Base-by-base conservation (phyloP, 164 flowering plant species). In the Dillenia turbinata region DNA sequence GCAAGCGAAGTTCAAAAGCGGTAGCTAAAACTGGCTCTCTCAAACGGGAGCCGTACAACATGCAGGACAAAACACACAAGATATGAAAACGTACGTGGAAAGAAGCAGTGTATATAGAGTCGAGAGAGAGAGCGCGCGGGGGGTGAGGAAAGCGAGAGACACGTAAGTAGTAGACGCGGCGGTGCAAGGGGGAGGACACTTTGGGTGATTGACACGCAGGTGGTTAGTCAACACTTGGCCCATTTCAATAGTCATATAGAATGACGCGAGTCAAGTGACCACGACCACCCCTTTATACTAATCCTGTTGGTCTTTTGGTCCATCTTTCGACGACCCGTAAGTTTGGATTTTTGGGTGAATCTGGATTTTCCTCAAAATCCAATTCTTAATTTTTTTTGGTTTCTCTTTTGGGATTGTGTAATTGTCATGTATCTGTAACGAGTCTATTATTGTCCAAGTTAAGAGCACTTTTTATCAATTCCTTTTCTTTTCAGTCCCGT, bases 141-240 rank as follows among this genome's bases (percentile, higher is more conserved):
- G 19, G 22, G 61, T 8, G 15, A 11, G 13, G 44, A 10, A 2
- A 15, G 26, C 11, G 59, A 43, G n/a, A 12, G 67, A 66, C 65
- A 60, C 71, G 69, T 68, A 59, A 56, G 40, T 12, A 9, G 62
- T 52, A 46, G 33, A 74, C 71, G 77, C 58, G 73, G 78, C 72
- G 5, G 33, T 19, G 12, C 40, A 47, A 9, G 66, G 58, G 52
- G 67, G 9, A 0, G 8, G 52, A 26, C 44, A 45, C 11, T 9
- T 15, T 46, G 59, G 1, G 9, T 54, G 7, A 8, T 13, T 9
- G 75, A 65, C 75, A 75, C 68, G 68, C 52, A 57, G 66, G 13
- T 47, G 59, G 16, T 19, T 48, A 40, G 57, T 49, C 60, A 11
- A 43, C 44, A 13, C 6, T 9, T 17, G 55, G 40, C 40, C 40